A percentile compares a stretch with the other conserved stretches of the same genome.
Evolutionary conservation across 2,329 filamentous ascomycete genomes (phyloP).

Genomic region (Tolypocladium endophyticum): DNA sequence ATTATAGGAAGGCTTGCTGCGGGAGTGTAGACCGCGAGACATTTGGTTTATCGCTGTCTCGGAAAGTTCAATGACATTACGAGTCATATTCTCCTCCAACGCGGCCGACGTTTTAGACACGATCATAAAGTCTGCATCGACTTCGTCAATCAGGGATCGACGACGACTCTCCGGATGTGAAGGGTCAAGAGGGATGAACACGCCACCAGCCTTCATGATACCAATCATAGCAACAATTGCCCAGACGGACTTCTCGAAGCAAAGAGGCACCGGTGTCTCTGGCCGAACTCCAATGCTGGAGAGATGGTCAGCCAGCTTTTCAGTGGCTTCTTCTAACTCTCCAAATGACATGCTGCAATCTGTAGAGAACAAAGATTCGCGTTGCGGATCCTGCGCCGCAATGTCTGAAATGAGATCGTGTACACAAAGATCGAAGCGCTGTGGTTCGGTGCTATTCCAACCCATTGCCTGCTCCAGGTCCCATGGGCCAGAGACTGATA

Average conservation of each 20-base stretch:
- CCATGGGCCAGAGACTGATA: not conserved
- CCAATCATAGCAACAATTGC: slow-evolving; percentile 11
- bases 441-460: not conserved
- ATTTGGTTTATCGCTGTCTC: not conserved
- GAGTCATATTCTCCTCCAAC: not conserved
- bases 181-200: not conserved
- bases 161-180: not conserved
- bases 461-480: not conserved
- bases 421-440: slow-evolving; percentile 13
- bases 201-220: slow-evolving; percentile 14
- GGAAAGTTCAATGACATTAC: not conserved
- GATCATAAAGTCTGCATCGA: not conserved
- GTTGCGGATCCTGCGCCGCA: not conserved
- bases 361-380: slow-evolving; percentile 3
- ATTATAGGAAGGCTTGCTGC: not conserved
- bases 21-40: not conserved
- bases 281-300: not conserved
- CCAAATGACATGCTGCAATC: slow-evolving; percentile 2
- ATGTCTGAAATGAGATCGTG: slow-evolving; percentile 4
- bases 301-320: not conserved
- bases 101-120: not conserved
- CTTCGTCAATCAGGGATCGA: not conserved
- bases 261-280: not conserved
- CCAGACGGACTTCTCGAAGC: slow-evolving; percentile 9
- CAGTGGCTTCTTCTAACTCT: slow-evolving; percentile 1